A percentile compares a stretch with the other conserved stretches of the same genome.
phyloP scores from a whole-genome alignment of 768 basidiomycete species.

The Ramaria rubella region DNA sequence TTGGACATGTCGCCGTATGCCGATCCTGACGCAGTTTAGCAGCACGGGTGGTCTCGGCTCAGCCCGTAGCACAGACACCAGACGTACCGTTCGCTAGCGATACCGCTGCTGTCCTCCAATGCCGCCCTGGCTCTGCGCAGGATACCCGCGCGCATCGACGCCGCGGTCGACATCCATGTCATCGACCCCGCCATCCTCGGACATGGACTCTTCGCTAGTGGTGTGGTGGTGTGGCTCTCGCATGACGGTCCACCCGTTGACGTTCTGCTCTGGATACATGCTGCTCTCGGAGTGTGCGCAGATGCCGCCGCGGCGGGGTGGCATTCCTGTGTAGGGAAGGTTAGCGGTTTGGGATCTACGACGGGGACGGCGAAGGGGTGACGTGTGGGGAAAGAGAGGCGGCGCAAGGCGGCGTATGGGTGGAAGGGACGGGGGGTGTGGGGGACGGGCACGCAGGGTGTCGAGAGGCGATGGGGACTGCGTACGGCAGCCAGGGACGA shows the following conservation, averaged over 20 bases:
- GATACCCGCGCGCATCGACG: background rate
- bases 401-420: no score
- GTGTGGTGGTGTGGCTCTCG: conserved; percentile 1
- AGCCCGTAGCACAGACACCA: background rate
- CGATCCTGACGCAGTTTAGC: no score
- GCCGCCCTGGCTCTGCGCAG: no score
- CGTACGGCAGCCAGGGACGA: no score
- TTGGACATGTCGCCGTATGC: no score
- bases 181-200: background rate
- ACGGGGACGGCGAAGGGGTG: no score
- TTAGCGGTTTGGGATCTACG: no score
- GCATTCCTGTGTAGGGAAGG: background rate
- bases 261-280: conserved; percentile 2
- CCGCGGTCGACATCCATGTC: background rate
- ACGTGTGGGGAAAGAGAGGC: no score
- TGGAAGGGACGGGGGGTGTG: no score
- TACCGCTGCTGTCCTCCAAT: background rate
- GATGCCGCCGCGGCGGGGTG: background rate
- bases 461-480: no score
- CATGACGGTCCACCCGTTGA: conserved; percentile 10
- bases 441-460: no score
- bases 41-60: background rate
- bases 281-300: background rate
- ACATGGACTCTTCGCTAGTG: background rate
- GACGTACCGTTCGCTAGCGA: background rate